Evolutionary conservation across 2,329 filamentous ascomycete genomes (phyloP).

Genomic region (Colletotrichum siamense): DNA sequence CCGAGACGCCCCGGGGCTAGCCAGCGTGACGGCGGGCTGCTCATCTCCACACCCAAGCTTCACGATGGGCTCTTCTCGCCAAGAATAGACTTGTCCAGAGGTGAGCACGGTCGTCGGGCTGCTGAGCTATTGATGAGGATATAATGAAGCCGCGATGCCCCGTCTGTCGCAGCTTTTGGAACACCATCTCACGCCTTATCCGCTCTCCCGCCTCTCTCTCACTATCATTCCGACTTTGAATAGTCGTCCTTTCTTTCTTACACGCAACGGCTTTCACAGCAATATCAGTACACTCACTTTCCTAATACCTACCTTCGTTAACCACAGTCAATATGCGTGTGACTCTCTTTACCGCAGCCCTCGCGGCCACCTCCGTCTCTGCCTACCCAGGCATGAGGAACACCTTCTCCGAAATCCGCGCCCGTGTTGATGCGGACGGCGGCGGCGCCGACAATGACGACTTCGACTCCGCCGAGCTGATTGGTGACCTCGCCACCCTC

Average conservation of each 20-base stretch:
- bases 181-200: background rate
- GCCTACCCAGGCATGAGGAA: conserved; percentile 24
- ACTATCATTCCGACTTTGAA: background rate
- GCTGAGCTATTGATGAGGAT: background rate
- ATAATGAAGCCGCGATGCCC: conserved; percentile 8
- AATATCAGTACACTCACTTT: background rate
- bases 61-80: background rate
- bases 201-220: background rate
- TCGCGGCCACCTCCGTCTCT: conserved; percentile 14
- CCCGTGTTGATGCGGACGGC: conserved; percentile 13
- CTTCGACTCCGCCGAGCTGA: conserved; percentile 16
- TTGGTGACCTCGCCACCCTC: conserved; percentile 44
- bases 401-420: conserved; percentile 23
- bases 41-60: conserved; percentile 6
- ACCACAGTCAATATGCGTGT: conserved; percentile 28
- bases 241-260: background rate
- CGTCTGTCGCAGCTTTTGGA: background rate
- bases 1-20: background rate
- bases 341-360: conserved; percentile 11
- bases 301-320: background rate
- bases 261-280: background rate
- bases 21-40: background rate
- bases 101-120: background rate
- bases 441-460: background rate
- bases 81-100: background rate